phyloP scores from a whole-genome alignment of 768 basidiomycete genomes.

The Termitomyces titanicus region DNA sequence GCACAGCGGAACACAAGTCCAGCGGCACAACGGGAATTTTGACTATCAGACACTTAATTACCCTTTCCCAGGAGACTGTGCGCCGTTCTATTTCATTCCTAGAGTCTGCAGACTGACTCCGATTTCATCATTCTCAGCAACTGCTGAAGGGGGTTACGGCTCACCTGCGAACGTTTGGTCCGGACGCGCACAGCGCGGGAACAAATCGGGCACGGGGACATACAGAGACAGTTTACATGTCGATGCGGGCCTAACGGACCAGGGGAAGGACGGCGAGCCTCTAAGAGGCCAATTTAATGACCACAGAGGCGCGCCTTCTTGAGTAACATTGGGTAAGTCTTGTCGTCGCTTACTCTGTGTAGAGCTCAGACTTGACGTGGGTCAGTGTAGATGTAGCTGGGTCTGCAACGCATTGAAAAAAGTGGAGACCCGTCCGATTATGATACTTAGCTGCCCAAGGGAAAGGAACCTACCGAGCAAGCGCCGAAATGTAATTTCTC shows the following conservation, averaged over 20 bases:
- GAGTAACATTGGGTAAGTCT: neutral
- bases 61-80: slow-evolving; percentile 12
- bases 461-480: no score
- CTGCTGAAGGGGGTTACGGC: slow-evolving; percentile 24
- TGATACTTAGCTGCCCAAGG: no score
- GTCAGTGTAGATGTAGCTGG: no score
- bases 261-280: slow-evolving; percentile 15
- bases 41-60: slow-evolving; percentile 15
- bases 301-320: neutral
- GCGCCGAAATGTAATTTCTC: no score
- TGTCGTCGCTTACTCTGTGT: neutral
- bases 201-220: slow-evolving; percentile 6
- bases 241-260: slow-evolving; percentile 16
- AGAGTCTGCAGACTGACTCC: neutral
- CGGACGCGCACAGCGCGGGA: slow-evolving; percentile 22
- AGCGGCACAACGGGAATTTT: neutral
- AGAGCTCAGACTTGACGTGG: neutral
- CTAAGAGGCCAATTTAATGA: slow-evolving; percentile 16
- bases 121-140: slow-evolving; percentile 11
- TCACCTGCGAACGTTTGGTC: slow-evolving; percentile 22
- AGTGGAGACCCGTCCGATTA: no score
- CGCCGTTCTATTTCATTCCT: neutral
- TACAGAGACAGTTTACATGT: slow-evolving; percentile 1
- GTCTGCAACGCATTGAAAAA: no score
- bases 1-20: neutral